Percentiles rank a stretch among this genome's conserved stretches.
Conservation (phyloP, 2,329 filamentous ascomycete genomes). For the Aspergillus ruber region DNA sequence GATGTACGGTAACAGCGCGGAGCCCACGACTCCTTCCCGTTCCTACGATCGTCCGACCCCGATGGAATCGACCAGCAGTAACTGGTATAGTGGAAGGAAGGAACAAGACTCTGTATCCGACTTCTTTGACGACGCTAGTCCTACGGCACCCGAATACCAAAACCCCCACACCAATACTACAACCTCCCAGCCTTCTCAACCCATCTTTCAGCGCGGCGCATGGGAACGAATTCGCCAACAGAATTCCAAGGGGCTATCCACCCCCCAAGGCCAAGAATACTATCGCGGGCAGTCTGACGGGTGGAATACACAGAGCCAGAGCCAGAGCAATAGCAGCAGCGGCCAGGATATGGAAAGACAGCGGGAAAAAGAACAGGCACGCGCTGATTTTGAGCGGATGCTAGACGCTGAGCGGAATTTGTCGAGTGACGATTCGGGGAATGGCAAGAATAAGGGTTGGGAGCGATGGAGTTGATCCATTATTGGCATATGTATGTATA, state of each 20-base stretch:
- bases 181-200: neutral
- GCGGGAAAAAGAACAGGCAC: constrained; percentile 32
- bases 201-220: constrained; percentile 19
- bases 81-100: neutral
- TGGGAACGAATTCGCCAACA: constrained; percentile 35
- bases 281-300: neutral
- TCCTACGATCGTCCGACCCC: no score
- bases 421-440: constrained; percentile 10
- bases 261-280: neutral
- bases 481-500: neutral
- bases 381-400: constrained; percentile 39
- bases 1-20: neutral
- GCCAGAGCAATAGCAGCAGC: neutral
- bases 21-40: neutral
- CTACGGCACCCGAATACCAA: constrained; percentile 28
- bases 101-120: constrained; percentile 10
- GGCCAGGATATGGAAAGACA: constrained; percentile 13
- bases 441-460: constrained; percentile 11
- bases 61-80: neutral
- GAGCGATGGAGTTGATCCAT: constrained; percentile 13
- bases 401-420: constrained; percentile 35
- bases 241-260: constrained; percentile 6
- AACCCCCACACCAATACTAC: constrained; percentile 5
- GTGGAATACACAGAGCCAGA: constrained; percentile 2
- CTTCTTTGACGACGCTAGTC: constrained; percentile 35